Evolutionary conservation across 2,329 filamentous ascomycete genomes (phyloP), one percentile per base, ranked within the genome.

Genomic region (Trichoderma breve): DNA sequence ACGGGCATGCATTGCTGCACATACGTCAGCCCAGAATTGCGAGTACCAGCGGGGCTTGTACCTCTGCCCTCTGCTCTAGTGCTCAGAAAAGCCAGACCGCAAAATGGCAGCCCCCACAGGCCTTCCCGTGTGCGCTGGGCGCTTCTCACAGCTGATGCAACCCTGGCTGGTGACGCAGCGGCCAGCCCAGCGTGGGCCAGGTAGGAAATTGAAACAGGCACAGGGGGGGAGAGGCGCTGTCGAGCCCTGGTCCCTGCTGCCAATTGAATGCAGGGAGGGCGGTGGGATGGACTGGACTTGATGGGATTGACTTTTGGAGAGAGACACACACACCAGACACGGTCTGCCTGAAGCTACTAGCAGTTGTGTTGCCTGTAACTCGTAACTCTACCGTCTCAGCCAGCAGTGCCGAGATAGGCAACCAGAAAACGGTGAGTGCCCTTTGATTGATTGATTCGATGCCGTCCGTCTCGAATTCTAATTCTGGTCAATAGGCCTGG

Each of bases 191-290:
- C 67, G 74, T 36, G 74, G 68, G 43, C 69, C 62, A 61, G 53
- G 73, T 64, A 72, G 73, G 73, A 73, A 74, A 75, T 76, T 75
- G 74, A 75, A 76, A 76, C 74, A 75, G 73, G 51, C 43, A 51
- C n/a, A 51, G 43, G 43, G 43, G 39, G 43, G 43, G 43, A 43
- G 43, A 51, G 43, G 18, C 43, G 67, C 51, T 57, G 53, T 61
- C 70, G 43, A 66, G 66, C 71, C 66, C 66, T 64, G 53, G 61
- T 58, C 71, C 71, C 71, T 72, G 71, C 30, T 3, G 58, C 32
- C n/a, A n/a, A 60, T 32, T 60, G 57, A 57, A 55, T 32, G 55
- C 51, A 57, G 30, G 64, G 39, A 66, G 62, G 47, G 51, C 61
- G 69, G 53, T 58, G 61, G 69, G 62, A 51, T 64, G 58, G 39